Evolutionary conservation across 129 eudicot species (phyloP), one percentile per base, ranked within the genome.

Genomic region (Smallanthus sonchifolius): DNA sequence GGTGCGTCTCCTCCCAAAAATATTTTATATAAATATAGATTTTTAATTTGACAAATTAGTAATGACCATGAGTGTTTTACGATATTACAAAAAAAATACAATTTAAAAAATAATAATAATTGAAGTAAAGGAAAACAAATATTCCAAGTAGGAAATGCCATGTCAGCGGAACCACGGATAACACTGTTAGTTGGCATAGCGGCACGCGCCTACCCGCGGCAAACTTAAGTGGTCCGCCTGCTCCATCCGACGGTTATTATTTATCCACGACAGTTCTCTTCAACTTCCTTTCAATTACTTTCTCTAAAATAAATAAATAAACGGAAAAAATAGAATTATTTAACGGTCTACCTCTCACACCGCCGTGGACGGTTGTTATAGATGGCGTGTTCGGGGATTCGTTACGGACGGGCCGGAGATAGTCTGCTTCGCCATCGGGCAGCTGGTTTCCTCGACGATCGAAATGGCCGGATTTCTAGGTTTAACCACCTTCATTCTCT

Each of bases 181-280:
- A 34, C 83, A 35, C 78, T 30, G 78, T 43, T 73, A 8, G 78
- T 65, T 79, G 67, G 67, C 38, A 54, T 3, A 5, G 11, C 10
- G 39, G 67, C 83, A 79, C 83, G 62, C 74, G 83, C 78, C 6
- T 11, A 32, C 78, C 69, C 78, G 60, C 32, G 68, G 40, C 74
- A 72, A 65, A 65, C 74, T 13, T 11, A 64, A 43, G 67, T 14
- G 52, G n/a, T 73, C 74, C 68, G 19, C 10, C 62, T 0, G 55
- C 69, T 19, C 4, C 19, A 79, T 79, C 83, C 5, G 20, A 79
- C 78, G 83, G 69, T 24, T 34, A 3, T 3, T 52, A 72, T 65
- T 52, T 38, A 42, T 65, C 78, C 78, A 79, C 83, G 69, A 49
- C 74, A 10, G 20, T 32, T 52, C 34, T 1, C n/a, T 62, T 54